Evolutionary conservation across 768 basidiomycete genomes (phyloP), one percentile per base, ranked within the genome.

Genomic region (Podaxis sp.): DNA sequence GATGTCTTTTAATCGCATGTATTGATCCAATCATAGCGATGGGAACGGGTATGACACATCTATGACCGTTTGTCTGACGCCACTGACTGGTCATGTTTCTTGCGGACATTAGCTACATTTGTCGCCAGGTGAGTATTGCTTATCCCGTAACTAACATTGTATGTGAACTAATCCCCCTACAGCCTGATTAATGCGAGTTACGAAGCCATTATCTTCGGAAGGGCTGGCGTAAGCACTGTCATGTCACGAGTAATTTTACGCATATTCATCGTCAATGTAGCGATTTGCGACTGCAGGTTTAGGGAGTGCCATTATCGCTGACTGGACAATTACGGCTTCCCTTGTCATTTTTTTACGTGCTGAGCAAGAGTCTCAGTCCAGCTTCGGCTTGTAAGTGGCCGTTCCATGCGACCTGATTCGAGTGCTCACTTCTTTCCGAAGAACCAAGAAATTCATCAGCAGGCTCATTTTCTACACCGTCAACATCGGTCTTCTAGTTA

Each of bases 401-500:
- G 2, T 17, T 54, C 22, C 54, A 56, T 56, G 15, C 12, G 13
- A 22, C 6, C 2, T 11, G 8, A 40, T 3, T 13, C 5, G 38
- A 22, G n/a, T 26, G 11, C 3, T 56, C 30, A 37, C 3, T 10
- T 11, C 6, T 22, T 37, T 11, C 30, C 20, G 5, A 22, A 56
- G 54, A 30, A 56, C 54, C 54, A 56, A 56, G 22, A 40, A 56
- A 26, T 40, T 56, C 54, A 38, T 56, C 4, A 56, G 54, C 38
- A 56, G 10, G 11, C 54, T 56, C 33, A 38, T 56, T 56, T 56
- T 56, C 54, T 56, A 56, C 10, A 40, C 38, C 1, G 15, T 56
- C 13, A 56, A 56, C n/a, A 56, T 56, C 24, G 54, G 54, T 10
- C 22, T 56, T 26, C 30, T 56, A 40, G 54, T 56, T 30, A 38